Evolutionary conservation across 2,329 filamentous ascomycete genomes (phyloP).

Genomic region (Pyricularia pennisetigena): DNA sequence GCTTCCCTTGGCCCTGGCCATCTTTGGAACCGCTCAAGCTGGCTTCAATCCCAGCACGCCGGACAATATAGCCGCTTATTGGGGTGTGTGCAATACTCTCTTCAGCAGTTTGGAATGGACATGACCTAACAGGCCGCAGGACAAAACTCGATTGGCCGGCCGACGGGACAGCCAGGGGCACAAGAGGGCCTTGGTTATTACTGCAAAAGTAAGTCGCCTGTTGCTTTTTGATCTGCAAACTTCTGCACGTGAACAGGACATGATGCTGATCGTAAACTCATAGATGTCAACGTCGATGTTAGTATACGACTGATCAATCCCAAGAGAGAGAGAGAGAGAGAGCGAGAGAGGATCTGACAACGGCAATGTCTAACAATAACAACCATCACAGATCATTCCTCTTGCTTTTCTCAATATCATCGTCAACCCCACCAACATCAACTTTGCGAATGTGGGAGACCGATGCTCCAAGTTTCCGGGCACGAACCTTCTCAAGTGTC

Average conservation of each 20-base stretch:
- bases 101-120: neutral
- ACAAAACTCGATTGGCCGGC: conserved; percentile 50
- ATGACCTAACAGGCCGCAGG: conserved; percentile 16
- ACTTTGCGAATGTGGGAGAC: conserved; percentile 56
- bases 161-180: conserved; percentile 28
- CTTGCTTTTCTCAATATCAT: conserved; percentile 54
- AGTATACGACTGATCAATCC: conserved; percentile 12
- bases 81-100: conserved; percentile 33
- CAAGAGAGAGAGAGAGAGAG: too few species aligned
- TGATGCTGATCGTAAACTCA: neutral
- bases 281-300: conserved; percentile 31
- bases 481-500: conserved; percentile 49
- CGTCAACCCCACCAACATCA: conserved; percentile 40
- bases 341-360: neutral
- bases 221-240: neutral
- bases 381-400: conserved; percentile 42
- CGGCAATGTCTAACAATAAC: neutral
- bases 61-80: conserved; percentile 55
- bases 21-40: neutral
- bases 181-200: conserved; percentile 49
- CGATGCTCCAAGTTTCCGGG: conserved; percentile 49
- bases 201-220: conserved; percentile 39
- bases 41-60: conserved; percentile 34
- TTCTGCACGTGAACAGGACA: neutral
- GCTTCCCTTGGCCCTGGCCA: neutral